These are phyloP conservation scores for Ballota nigra DNA, from an alignment of 257 asterid species.

Conservation along the genomic window DNA sequence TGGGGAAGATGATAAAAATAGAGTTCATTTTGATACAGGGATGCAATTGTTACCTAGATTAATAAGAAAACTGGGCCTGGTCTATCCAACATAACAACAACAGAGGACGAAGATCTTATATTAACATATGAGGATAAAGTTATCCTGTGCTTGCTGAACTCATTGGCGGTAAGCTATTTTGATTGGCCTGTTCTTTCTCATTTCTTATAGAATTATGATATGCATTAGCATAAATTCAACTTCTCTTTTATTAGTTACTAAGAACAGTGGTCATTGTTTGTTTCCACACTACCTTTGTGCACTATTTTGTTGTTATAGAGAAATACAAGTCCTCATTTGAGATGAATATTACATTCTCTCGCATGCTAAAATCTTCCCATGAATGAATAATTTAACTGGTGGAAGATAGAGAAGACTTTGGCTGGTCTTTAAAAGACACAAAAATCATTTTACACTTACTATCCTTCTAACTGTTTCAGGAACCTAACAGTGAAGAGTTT, in stretches of 20 bases:
- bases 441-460: not conserved
- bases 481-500: conserved; percentile 70
- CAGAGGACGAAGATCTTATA: conserved; percentile 80
- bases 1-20: conserved; percentile 8
- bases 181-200: conserved; percentile 7
- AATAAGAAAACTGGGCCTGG: conserved; percentile 90
- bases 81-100: conserved; percentile 62
- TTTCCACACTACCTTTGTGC: not conserved
- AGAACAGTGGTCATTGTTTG: not conserved
- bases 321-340: not conserved
- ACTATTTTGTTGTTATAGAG: not conserved
- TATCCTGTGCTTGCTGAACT: conserved; percentile 72
- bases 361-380: conserved; percentile 4
- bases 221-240: not conserved
- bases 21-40: conserved; percentile 43
- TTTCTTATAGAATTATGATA: not conserved
- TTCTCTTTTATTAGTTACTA: not conserved
- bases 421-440: not conserved
- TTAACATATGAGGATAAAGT: conserved; percentile 58
- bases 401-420: not conserved
- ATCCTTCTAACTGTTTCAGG: conserved; percentile 49
- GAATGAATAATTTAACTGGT: not conserved
- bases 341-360: not conserved
- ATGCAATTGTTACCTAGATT: conserved; percentile 81
- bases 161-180: conserved; percentile 59